Evolutionary conservation across 2,329 filamentous ascomycete genomes (phyloP), one percentile per base, ranked within the genome.

Genomic region (Pyrenophora graminea): DNA sequence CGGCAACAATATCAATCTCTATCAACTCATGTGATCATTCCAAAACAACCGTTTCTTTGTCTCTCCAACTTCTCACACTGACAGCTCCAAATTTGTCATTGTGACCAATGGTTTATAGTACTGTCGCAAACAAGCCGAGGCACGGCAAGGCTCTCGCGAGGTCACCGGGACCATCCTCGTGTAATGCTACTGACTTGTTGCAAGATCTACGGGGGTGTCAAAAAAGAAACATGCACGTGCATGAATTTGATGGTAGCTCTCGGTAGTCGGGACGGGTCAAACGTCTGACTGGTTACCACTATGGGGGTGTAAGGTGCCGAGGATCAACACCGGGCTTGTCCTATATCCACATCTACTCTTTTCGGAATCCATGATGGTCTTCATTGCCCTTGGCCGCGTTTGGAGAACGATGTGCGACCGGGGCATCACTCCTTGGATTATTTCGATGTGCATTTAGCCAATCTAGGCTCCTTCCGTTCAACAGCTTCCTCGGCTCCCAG

Each of bases 401-500:
- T 41, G 32, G 43, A 42, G 25, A 15, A 13, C 31, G 15, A 39
- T 19, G 27, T 34, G 39, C 44, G 30, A 41, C 34, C 25, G 40
- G 23, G 39, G 39, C 34, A 33, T 25, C 12, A 17, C 15, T 48
- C 45, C 39, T 40, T 25, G 21, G 21, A 33, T 39, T 44, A 48
- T 12, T 25, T 13, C 13, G 31, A 39, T 19, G 23, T 23, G 10
- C 5, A 23, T 7, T 25, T 25, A 21, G 18, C 53, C 51, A 56
- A 56, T 56, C 19, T 15, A 30, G n/a, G 8, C 9, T 34, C 15
- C 18, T 34, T 6, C 32, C 10, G 34, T 15, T 15, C 15, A 30
- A 42, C 3, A 54, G 30, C 43, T 45, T 56, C 51, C 53, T 48
- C 46, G 51, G 53, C 32, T 54, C n/a, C 17, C 6, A 41, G 39